These are phyloP conservation scores for Penicillium maclennaniae DNA, from an alignment of 495 filamentous ascomycete species.

Conservation along the genomic window DNA sequence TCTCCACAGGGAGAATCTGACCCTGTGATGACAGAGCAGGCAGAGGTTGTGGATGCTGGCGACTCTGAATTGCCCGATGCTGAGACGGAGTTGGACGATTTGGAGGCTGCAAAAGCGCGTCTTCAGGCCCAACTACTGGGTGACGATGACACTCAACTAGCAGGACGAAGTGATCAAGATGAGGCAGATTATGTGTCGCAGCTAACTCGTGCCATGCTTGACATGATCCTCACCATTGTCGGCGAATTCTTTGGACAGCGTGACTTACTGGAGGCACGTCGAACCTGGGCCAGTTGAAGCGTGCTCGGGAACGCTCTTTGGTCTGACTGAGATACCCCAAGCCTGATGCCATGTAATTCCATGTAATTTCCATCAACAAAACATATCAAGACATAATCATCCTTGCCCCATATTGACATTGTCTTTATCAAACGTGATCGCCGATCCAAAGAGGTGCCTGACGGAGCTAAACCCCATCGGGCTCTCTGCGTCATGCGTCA, in stretches of 20 bases:
- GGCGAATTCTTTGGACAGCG: slow-evolving; percentile 89
- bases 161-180: neutral
- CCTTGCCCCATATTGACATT: neutral
- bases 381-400: neutral
- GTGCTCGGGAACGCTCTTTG: neutral
- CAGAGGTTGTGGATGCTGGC: slow-evolving; percentile 4
- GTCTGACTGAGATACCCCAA: slow-evolving; percentile 17
- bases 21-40: slow-evolving; percentile 3
- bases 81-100: slow-evolving; percentile 21
- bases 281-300: slow-evolving; percentile 37
- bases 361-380: neutral
- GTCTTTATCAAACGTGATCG: neutral
- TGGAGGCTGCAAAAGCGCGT: slow-evolving; percentile 58
- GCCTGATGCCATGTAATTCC: neutral
- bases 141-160: slow-evolving; percentile 7
- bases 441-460: slow-evolving; percentile 4
- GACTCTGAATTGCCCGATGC: slow-evolving; percentile 24
- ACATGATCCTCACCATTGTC: slow-evolving; percentile 88
- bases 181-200: slow-evolving; percentile 16
- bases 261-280: slow-evolving; percentile 73
- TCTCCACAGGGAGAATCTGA: slow-evolving; percentile 7
- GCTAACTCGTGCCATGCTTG: slow-evolving; percentile 55
- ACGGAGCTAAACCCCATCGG: slow-evolving; percentile 9
- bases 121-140: slow-evolving; percentile 48
- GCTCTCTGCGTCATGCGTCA: slow-evolving; percentile 13